Base-by-base conservation (phyloP, 495 filamentous ascomycete genomes). In the Penicillium psychrofluorescens region DNA sequence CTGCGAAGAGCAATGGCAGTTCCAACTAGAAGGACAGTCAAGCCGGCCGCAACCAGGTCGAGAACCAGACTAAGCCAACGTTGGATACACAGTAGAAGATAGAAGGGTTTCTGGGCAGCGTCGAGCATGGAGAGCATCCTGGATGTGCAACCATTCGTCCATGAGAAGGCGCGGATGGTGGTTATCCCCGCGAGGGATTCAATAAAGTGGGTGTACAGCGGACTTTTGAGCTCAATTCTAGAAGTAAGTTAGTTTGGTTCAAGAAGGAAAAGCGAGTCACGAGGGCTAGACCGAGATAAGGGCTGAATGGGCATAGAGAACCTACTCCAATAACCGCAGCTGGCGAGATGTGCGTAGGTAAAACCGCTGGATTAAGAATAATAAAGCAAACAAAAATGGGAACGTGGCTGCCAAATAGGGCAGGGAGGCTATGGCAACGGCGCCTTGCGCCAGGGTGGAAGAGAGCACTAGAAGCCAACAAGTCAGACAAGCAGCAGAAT, bases 261-360 rank as follows among this genome's bases (percentile, higher is more conserved):
- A 29, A 1, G 9, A 11, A 28, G 28, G 36, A 8, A 11, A n/a
- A 28, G 8, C 16, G 40, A 10, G 2, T 22, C 15, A 8, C 11
- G 15, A 16, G 16, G 16, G 16, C 16, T 16, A 16, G 16, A 4
- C 16, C 16, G 16, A 4, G 16, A 16, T 4, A 16, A 16, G 16
- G 16, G 16, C 16, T 16, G 16, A 16, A 16, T 16, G 16, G 4
- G 16, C 16, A 16, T 4, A 16, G 16, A 11, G 16, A 8, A 46
- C 42, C 11, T 35, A 58, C 47, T 92, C 87, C 41, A 92, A 65
- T 45, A 87, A 72, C 63, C 90, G 88, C 29, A 91, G 66, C 62
- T 92, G 87, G 46, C 85, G 77, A 40, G 86, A 90, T 28, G 87
- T 88, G 15, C 83, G 72, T n/a, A 92, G 78, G 64, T 92, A 91